Percentiles rank a stretch among this genome's conserved stretches.
Evolutionary conservation across 164 flowering plant species (phyloP).

Genomic region (Magnolia officinalis): DNA sequence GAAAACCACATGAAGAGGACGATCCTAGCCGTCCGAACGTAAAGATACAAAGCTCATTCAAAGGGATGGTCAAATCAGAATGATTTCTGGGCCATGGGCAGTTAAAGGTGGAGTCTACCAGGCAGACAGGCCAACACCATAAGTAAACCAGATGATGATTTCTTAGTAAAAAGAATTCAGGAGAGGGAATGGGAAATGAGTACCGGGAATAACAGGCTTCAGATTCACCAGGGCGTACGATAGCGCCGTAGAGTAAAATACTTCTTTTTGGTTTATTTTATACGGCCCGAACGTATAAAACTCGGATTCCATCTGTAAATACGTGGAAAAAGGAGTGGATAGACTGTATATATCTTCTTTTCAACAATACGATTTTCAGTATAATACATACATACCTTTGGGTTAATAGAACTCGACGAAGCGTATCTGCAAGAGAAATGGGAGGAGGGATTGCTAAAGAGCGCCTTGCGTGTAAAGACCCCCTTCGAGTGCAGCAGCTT

Average conservation of each 20-base stretch:
- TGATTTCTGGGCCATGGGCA: no score
- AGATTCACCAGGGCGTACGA: constrained; percentile 83
- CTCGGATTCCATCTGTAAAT: constrained; percentile 9
- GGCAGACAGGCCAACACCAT: no score
- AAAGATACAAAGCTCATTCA: no score
- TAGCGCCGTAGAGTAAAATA: constrained; percentile 61
- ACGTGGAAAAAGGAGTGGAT: not conserved
- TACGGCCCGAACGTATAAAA: constrained; percentile 59
- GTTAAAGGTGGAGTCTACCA: no score
- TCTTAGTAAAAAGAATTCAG: no score
- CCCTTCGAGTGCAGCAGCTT: constrained; percentile 2
- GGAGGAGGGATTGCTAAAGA: not conserved
- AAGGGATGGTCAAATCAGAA: no score
- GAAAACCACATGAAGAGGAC: no score
- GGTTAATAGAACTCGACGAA: not conserved
- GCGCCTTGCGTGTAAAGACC: not conserved
- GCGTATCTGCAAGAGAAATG: not conserved
- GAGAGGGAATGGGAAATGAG: not conserved
- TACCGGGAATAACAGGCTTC: constrained; percentile 84
- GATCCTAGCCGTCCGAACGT: no score
- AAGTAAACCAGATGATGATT: no score
- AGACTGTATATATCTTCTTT: no score
- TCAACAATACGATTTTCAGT: no score
- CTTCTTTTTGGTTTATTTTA: constrained; percentile 54
- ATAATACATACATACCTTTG: not conserved